A percentile compares a stretch with the other conserved stretches of the same genome.
phyloP scores from a whole-genome alignment of 768 basidiomycete species.

The Boletus edulis region DNA sequence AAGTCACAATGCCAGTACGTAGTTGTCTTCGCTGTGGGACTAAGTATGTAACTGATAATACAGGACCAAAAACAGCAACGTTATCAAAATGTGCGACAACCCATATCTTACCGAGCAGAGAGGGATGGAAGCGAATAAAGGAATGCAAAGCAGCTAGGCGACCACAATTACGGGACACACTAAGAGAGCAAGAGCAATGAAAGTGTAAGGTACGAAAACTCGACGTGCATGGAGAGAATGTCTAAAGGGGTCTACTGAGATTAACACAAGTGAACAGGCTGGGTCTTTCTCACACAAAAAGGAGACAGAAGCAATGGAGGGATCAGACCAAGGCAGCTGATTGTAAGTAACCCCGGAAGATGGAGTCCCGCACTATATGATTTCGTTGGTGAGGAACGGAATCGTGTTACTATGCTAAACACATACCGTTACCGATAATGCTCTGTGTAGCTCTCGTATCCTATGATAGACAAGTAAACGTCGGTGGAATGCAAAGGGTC shows the following conservation, averaged over 20 bases:
- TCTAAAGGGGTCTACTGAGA: neutral
- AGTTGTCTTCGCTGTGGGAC: neutral
- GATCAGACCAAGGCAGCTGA: constrained; percentile 67
- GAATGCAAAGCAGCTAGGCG: constrained; percentile 5
- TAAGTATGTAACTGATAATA: neutral
- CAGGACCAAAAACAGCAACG: constrained; percentile 17
- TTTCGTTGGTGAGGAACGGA: constrained; percentile 8
- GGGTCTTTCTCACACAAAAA: neutral
- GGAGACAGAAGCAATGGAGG: neutral
- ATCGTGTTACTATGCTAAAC: neutral
- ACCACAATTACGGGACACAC: neutral
- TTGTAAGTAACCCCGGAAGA: constrained; percentile 72
- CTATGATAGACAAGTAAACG: constrained; percentile 32
- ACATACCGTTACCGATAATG: constrained; percentile 77
- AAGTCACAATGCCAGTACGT: constrained; percentile 1
- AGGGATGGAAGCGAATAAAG: neutral
- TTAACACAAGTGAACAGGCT: constrained; percentile 5
- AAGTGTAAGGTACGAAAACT: constrained; percentile 9
- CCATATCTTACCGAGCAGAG: neutral
- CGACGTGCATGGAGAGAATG: neutral
- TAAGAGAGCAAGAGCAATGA: neutral
- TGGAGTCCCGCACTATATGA: constrained; percentile 62
- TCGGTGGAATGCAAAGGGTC: neutral
- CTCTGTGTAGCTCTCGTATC: constrained; percentile 82
- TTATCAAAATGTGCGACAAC: constrained; percentile 5